Conservation (phyloP, 305 asterid genomes). For the Fraxinus sp. region DNA sequence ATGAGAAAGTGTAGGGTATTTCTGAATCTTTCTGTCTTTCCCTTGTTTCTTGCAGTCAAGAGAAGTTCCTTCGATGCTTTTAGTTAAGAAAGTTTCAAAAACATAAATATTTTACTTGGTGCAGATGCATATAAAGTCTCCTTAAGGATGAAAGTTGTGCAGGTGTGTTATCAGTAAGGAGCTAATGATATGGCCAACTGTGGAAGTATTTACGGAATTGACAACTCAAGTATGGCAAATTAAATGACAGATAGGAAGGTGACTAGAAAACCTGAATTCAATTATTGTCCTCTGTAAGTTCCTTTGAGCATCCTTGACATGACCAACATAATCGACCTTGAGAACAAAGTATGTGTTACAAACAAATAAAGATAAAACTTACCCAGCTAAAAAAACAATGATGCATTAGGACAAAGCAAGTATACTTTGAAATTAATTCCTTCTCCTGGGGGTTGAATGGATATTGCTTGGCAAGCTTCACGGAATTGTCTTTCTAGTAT, state of each 20-base stretch:
- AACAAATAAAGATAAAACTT: conserved; percentile 25
- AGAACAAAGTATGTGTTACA: conserved; percentile 21
- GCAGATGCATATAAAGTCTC: conserved; percentile 14
- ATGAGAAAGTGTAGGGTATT: not conserved
- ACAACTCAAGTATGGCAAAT: conserved; percentile 22
- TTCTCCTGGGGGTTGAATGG: conserved; percentile 53
- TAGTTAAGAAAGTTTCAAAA: conserved; percentile 14
- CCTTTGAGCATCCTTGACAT: conserved; percentile 83
- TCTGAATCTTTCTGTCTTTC: not conserved
- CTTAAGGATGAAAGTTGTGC: conserved; percentile 14
- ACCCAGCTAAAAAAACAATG: conserved; percentile 4
- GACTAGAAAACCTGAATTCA: conserved; percentile 61
- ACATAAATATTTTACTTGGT: conserved; percentile 2
- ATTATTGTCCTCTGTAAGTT: conserved; percentile 66
- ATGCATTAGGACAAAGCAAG: conserved; percentile 9
- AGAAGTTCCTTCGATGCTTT: conserved; percentile 14
- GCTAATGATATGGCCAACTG: conserved; percentile 20
- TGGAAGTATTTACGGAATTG: conserved; percentile 12
- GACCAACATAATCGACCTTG: conserved; percentile 80
- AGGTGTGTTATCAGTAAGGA: conserved; percentile 11
- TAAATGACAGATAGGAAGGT: conserved; percentile 21
- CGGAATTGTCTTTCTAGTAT: conserved; percentile 88
- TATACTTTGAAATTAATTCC: conserved; percentile 69
- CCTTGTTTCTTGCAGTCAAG: conserved; percentile 19
- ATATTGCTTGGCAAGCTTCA: conserved; percentile 73